Evolutionary conservation across 78 protist genomes (phyloP).

Genomic region (Dictyostelium brefeldianum): DNA sequence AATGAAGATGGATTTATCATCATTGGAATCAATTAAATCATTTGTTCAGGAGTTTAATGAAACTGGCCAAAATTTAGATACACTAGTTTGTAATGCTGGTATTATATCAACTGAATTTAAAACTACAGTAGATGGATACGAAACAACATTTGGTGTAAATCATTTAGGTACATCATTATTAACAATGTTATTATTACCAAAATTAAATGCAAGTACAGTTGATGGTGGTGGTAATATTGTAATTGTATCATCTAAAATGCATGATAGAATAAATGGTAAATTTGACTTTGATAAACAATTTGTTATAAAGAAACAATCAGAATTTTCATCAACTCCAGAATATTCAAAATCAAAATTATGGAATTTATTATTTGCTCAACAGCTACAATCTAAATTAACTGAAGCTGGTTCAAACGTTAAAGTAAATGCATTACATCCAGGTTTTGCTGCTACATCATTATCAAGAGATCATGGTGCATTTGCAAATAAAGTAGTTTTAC

Average conservation of each 20-base stretch:
- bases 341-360: conserved; percentile 43
- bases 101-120: not conserved
- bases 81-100: conserved; percentile 58
- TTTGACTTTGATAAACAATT: conserved; percentile 36
- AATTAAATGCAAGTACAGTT: not conserved
- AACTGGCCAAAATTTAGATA: not conserved
- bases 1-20: conserved; percentile 50
- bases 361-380: conserved; percentile 23
- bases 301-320: not conserved
- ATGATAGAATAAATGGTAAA: not conserved
- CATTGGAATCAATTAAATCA: conserved; percentile 34
- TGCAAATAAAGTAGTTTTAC: not conserved
- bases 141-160: conserved; percentile 33
- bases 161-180: conserved; percentile 53
- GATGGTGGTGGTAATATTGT: conserved; percentile 17
- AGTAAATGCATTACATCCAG: conserved; percentile 65
- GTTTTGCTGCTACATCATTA: conserved; percentile 16
- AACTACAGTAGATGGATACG: conserved; percentile 32
- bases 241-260: not conserved
- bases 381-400: conserved; percentile 16
- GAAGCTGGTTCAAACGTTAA: conserved; percentile 24
- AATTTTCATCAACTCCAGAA: not conserved
- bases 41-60: conserved; percentile 40
- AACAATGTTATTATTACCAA: conserved; percentile 25
- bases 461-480: conserved; percentile 6